These are phyloP conservation scores for Xylaria acuta DNA, from an alignment of 495 filamentous ascomycete genomes.

Conservation along the genomic window DNA sequence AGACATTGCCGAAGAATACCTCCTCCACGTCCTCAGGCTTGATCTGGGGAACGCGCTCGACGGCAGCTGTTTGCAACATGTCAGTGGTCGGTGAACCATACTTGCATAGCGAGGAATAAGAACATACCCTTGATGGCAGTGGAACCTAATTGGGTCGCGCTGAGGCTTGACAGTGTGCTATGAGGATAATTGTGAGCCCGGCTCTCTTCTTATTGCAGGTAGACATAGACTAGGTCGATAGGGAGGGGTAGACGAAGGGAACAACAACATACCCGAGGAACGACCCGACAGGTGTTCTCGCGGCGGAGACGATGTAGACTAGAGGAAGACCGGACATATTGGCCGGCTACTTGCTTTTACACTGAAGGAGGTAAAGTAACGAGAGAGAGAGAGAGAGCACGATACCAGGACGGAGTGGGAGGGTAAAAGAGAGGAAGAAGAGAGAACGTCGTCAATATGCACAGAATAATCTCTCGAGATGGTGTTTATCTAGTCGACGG, in stretches of 20 bases:
- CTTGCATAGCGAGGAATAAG: slow-evolving; percentile 19
- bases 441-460: neutral
- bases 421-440: neutral
- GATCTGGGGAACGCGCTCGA: slow-evolving; percentile 84
- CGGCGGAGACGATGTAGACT: slow-evolving; percentile 94
- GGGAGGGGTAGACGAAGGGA: slow-evolving; percentile 20
- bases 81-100: neutral
- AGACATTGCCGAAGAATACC: slow-evolving; percentile 96
- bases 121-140: slow-evolving; percentile 86
- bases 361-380: neutral
- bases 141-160: slow-evolving; percentile 83
- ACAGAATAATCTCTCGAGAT: neutral
- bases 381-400: neutral
- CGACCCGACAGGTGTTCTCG: slow-evolving; percentile 87
- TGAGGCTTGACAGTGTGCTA: slow-evolving; percentile 82
- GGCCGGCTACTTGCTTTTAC: neutral
- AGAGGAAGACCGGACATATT: slow-evolving; percentile 70
- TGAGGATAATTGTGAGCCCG: slow-evolving; percentile 31
- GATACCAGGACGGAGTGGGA: neutral
- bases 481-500: slow-evolving; percentile 7
- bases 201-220: neutral
- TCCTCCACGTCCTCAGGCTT: slow-evolving; percentile 88
- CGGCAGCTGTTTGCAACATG: slow-evolving; percentile 65
- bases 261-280: slow-evolving; percentile 78
- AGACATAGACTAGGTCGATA: neutral